A percentile compares a stretch with the other conserved stretches of the same genome.
These are phyloP conservation scores for Ploettnerulaceae sp. DNA, from an alignment of 2,329 filamentous ascomycete genomes.

Conservation along the genomic window DNA sequence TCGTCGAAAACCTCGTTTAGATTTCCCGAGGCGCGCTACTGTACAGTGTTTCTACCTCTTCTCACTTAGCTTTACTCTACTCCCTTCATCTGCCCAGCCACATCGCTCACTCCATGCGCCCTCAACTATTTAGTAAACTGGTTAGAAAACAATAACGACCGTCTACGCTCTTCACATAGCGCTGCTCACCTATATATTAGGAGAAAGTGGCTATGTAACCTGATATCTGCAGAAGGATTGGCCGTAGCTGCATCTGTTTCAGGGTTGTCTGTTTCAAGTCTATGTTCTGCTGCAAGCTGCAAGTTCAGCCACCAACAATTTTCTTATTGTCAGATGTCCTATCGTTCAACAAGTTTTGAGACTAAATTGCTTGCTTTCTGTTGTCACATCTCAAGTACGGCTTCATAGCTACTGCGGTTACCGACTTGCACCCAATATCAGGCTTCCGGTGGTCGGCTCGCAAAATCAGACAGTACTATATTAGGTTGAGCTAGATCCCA, in stretches of 20 bases:
- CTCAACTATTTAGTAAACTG: neutral
- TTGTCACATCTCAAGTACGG: neutral
- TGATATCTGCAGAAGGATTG: constrained; percentile 5
- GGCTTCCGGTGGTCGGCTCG: neutral
- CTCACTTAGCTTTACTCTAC: too few relatives aligned
- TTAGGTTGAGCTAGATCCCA: constrained; percentile 2
- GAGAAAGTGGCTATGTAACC: constrained; percentile 2
- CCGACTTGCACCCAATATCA: neutral
- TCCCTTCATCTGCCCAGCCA: neutral
- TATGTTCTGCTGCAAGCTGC: neutral
- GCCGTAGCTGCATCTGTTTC: neutral
- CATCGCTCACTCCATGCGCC: neutral
- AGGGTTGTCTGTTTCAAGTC: neutral
- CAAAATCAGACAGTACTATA: constrained; percentile 10
- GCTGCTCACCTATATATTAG: neutral
- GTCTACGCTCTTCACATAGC: neutral
- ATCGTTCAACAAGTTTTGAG: constrained; percentile 4
- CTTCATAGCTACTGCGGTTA: neutral
- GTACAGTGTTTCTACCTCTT: neutral
- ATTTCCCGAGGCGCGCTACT: constrained; percentile 4
- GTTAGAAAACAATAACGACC: too few relatives aligned
- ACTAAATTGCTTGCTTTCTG: neutral
- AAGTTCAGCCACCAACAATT: neutral
- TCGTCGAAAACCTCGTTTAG: constrained; percentile 5
- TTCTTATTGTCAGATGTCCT: neutral